Evolutionary conservation across 2,329 filamentous ascomycete species (phyloP), one percentile per base, ranked within the genome.

Genomic region (Fusarium sp.): DNA sequence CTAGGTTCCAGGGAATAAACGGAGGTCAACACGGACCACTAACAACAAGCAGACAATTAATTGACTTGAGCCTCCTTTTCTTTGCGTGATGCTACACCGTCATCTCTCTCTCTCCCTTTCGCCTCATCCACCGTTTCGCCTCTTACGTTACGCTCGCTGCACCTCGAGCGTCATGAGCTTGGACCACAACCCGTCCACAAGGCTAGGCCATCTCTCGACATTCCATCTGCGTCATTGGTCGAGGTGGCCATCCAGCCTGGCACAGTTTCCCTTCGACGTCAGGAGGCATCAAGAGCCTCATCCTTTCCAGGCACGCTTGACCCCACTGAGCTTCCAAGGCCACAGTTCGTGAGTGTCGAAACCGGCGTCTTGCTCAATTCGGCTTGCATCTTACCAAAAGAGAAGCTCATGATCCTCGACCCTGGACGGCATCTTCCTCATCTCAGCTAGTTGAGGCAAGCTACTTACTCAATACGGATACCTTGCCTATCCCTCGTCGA

Each of bases 181-280:
- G 66, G 53, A 66, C 42, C 60, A 38, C 40, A 67, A 61, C 59
- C 49, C 40, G 67, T 53, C 44, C 29, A 66, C 67, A 69, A 73
- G 71, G 71, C 71, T 73, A 73, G 67, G 36, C 29, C 59, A 53
- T 31, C 62, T 36, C 22, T 42, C 36, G 61, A 56, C 68, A 69
- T 74, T 69, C 71, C 71, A 63, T 69, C 35, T 74, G 71, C 71
- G 71, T 73, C 71, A 73, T 74, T 74, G 58, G 61, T 58, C 62
- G 53, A 69, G 38, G 46, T 51, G 27, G 17, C 27, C 46, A 51
- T 51, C 17, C 27, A 51, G 46, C 46, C 62, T 67, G 56, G 27
- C 67, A 69, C 31, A 46, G 35, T 17, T 49, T 57, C 29, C 17
- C 36, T 33, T 29, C 55, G 55, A 69, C 66, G 55, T 69, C 31